Base-by-base conservation (phyloP, 1,139 yeast genomes). In the Saccharomycopsis hybrid region DNA sequence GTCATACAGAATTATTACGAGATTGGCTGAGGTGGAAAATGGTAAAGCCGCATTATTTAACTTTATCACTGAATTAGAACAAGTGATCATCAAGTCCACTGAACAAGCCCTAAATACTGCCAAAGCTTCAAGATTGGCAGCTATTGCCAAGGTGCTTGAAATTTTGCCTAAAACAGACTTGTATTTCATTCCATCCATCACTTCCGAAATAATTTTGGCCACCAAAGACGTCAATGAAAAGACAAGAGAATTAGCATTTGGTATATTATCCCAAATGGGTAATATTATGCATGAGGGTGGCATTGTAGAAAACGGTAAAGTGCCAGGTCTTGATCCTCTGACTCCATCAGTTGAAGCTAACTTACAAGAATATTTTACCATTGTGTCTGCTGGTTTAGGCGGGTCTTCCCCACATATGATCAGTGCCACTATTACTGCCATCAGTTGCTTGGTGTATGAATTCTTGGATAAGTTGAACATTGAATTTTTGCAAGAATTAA, bases 161-260 rank as follows among this genome's bases (percentile, higher is more conserved):
- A 60, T 80, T 28, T 66, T 88, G 41, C 92, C 96, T 29, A 57
- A 69, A 2, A 65, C 73, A 30, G 82, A 84, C 54, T 70, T 88
- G 58, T 78, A 78, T 60, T 87, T 89, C 62, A 82, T 92, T 57
- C 96, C 97, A 28, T 74, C 86, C 9, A 69, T 86, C 41, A 72
- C 89, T 42, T 88, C 96, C 51, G 98, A 92, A 68, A 82, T 90
- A 27, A 90, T 92, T 52, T 72, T 94, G 62, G 82, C 89, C 37
- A 89, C 97, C n/a, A 92, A 92, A 66, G 97, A 89, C 64, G 82
- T 81, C 48, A 92, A 92, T 63, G 97, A 90, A 66, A 85, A 88
- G 69, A 82, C 97, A 2, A 79, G 99, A 65, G 86, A 83, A 55
- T 73, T 82, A 37, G 85, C 97, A 0, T 92, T 84, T 64, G 77